Evolutionary conservation across 345 rosid species (phyloP).

Genomic region (Aegle marmelos): DNA sequence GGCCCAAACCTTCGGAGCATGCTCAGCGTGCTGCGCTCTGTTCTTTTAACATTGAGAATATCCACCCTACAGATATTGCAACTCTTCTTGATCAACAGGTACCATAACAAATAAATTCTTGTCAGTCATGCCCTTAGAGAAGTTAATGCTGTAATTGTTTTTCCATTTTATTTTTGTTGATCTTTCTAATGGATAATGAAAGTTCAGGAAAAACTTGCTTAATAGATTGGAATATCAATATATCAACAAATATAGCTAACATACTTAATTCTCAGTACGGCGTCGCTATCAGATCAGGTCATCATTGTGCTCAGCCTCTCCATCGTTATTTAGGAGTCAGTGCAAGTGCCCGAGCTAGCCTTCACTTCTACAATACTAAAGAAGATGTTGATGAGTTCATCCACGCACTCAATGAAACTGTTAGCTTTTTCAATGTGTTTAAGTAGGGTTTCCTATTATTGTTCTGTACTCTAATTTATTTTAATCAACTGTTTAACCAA

Average conservation of each 20-base stretch:
- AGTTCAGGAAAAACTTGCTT: background rate
- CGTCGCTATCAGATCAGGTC: slow-evolving; percentile 95
- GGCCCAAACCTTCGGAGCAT: slow-evolving; percentile 74
- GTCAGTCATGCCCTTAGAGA: background rate
- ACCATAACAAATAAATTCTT: background rate
- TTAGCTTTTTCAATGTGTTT: slow-evolving; percentile 73
- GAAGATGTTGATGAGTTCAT: slow-evolving; percentile 83
- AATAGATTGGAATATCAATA: background rate
- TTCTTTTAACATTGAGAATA: slow-evolving; percentile 77
- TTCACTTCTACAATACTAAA: slow-evolving; percentile 84
- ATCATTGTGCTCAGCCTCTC: slow-evolving; percentile 95
- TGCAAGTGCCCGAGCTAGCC: slow-evolving; percentile 94
- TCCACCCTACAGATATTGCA: slow-evolving; percentile 92
- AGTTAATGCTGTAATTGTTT: background rate
- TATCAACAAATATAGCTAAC: slow-evolving; percentile 10
- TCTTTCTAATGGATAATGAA: background rate
- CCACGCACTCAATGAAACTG: slow-evolving; percentile 63
- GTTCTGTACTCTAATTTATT: no score
- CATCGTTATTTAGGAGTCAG: slow-evolving; percentile 76
- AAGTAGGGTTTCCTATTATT: slow-evolving; percentile 31
- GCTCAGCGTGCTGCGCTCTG: slow-evolving; percentile 69
- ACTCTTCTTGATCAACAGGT: slow-evolving; percentile 95
- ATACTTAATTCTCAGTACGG: slow-evolving; percentile 66
- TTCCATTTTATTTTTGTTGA: background rate
- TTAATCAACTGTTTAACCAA: no score